These are phyloP conservation scores for Microbotryum intermedium DNA, from an alignment of 1,284 basidiomycete species.

Conservation along the genomic window DNA sequence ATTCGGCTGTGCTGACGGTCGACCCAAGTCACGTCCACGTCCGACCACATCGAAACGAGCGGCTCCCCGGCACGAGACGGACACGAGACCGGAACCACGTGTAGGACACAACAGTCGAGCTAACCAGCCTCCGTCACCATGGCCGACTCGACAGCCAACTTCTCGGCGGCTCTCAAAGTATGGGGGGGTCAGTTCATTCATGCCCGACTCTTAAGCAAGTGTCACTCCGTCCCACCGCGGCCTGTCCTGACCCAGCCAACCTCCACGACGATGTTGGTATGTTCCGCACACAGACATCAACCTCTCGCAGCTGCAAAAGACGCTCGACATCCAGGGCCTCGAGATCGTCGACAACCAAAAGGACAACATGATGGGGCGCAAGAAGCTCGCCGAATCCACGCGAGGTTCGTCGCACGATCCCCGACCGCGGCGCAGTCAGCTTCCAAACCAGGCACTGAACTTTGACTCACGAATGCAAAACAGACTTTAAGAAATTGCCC, in stretches of 20 bases:
- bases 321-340: constrained; percentile 76
- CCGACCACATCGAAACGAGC: background rate
- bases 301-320: constrained; percentile 82
- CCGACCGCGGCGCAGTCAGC: background rate
- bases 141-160: constrained; percentile 16
- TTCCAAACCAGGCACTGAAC: background rate
- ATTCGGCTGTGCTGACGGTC: background rate
- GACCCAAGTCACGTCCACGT: background rate
- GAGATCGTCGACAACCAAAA: constrained; percentile 97
- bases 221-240: background rate
- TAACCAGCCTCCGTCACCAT: background rate
- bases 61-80: background rate
- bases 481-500: constrained; percentile 88
- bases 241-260: background rate
- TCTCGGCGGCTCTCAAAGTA: constrained; percentile 14
- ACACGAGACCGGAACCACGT: background rate
- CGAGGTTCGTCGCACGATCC: constrained; percentile 53
- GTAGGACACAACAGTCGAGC: background rate
- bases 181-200: constrained; percentile 16
- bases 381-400: constrained; percentile 83
- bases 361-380: constrained; percentile 85
- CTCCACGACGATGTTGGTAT: background rate
- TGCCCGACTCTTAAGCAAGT: background rate
- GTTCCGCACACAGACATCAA: constrained; percentile 60
- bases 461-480: background rate